Conservation (phyloP, 2,329 filamentous ascomycete genomes). For the Coniochaeta sp. region DNA sequence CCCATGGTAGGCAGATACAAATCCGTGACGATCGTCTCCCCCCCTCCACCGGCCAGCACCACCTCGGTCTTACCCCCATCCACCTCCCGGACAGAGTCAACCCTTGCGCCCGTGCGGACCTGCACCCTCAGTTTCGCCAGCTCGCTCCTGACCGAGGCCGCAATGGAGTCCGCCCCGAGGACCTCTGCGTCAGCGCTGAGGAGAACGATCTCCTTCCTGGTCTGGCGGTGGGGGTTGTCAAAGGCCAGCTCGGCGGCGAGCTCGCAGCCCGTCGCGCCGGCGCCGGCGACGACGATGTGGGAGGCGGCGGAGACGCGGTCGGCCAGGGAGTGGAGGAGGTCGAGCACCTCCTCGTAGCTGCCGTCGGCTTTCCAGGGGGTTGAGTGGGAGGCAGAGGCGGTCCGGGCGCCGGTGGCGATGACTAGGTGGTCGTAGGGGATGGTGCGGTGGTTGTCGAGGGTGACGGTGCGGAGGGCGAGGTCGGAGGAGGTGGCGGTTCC, state of each 20-base stretch:
- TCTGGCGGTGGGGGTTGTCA: constrained; percentile 21
- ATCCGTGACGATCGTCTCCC: constrained; percentile 42
- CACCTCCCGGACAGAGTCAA: constrained; percentile 24
- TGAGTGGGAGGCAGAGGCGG: constrained; percentile 12
- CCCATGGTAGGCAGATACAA: constrained; percentile 45
- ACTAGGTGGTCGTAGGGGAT: constrained; percentile 49
- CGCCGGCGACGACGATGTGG: constrained; percentile 49
- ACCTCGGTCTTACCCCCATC: constrained; percentile 40
- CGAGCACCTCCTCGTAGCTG: constrained; percentile 35
- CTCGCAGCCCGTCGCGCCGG: constrained; percentile 49
- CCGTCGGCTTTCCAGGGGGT: constrained; percentile 46
- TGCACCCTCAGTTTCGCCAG: constrained; percentile 46
- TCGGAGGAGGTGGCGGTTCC: constrained; percentile 38
- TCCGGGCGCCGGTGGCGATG: constrained; percentile 45
- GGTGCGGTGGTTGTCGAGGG: constrained; percentile 24
- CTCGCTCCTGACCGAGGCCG: constrained; percentile 34
- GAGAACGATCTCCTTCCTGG: constrained; percentile 40
- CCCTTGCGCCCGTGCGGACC: constrained; percentile 33
- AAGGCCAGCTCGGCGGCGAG: constrained; percentile 45
- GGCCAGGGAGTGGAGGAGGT: constrained; percentile 30
- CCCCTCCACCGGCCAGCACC: constrained; percentile 35
- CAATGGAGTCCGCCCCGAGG: constrained; percentile 35
- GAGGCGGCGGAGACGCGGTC: constrained; percentile 34
- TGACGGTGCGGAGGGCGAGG: constrained; percentile 33
- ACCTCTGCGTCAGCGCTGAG: constrained; percentile 32